phyloP scores from a whole-genome alignment of 345 rosid genomes.

The Eucalyptus victrix region DNA sequence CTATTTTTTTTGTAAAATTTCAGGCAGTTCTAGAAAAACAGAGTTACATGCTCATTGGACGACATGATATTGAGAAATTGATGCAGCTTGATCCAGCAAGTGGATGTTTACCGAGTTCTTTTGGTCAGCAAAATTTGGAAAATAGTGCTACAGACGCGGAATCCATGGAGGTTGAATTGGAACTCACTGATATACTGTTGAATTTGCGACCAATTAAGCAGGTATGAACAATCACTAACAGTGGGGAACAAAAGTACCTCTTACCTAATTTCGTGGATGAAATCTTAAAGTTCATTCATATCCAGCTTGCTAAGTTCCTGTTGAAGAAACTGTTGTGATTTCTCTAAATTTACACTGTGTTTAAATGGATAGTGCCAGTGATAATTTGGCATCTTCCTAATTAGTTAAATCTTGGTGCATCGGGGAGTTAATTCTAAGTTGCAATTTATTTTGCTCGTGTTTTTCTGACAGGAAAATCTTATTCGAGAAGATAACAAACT shows the following conservation, averaged over 20 bases:
- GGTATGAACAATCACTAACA: constrained; percentile 20
- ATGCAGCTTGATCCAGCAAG: constrained; percentile 83
- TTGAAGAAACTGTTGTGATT: background rate
- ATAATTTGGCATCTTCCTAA: background rate
- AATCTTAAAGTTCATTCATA: background rate
- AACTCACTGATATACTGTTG: constrained; percentile 61
- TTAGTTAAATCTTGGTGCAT: background rate
- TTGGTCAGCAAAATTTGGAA: constrained; percentile 24
- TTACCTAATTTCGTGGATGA: background rate
- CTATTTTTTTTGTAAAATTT: constrained; percentile 11
- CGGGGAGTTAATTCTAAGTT: background rate
- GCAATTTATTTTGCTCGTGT: background rate
- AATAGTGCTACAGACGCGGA: constrained; percentile 29
- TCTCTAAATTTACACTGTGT: background rate
- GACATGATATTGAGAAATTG: constrained; percentile 95
- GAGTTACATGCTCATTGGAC: constrained; percentile 95
- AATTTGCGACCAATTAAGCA: constrained; percentile 79
- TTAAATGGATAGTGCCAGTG: background rate
- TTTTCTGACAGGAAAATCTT: constrained; percentile 62
- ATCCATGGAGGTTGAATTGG: constrained; percentile 41
- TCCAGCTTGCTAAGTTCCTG: background rate
- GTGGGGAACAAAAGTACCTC: background rate
- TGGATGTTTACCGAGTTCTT: constrained; percentile 50
- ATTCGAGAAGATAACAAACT: constrained; percentile 93
- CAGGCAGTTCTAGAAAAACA: constrained; percentile 99